Evolutionary conservation across 1,284 basidiomycete genomes (phyloP).

Genomic region (Malassezia sympodialis): DNA sequence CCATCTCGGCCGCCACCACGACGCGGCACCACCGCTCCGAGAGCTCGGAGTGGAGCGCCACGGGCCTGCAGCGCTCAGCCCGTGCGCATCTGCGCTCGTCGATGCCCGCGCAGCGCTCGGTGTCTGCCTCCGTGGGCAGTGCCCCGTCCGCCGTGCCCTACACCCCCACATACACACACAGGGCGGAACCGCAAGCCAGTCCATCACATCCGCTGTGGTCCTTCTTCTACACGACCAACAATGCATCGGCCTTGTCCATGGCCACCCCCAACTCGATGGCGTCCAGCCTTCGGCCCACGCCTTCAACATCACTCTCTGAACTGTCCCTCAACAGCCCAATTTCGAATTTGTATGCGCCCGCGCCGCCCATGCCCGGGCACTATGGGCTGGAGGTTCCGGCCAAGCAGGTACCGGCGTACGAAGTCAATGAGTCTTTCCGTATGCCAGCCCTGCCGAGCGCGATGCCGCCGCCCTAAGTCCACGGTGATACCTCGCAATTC

Average conservation of each 20-base stretch:
- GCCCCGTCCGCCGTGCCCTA: background rate
- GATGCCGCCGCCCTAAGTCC: background rate
- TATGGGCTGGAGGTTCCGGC: background rate
- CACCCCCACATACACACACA: background rate
- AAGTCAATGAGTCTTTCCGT: slow-evolving; percentile 8
- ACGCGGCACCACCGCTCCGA: slow-evolving; percentile 8
- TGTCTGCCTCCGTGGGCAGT: background rate
- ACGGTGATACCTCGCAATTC: background rate
- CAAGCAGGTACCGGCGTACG: slow-evolving; percentile 3
- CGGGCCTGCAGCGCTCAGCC: background rate
- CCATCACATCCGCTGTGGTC: slow-evolving; percentile 1
- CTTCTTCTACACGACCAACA: slow-evolving; percentile 6
- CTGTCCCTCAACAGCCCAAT: slow-evolving; percentile 14
- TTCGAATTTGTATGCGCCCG: background rate
- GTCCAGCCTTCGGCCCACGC: slow-evolving; percentile 36
- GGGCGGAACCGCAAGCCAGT: background rate
- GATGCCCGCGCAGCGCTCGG: slow-evolving; percentile 7
- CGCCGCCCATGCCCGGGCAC: background rate
- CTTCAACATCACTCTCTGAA: slow-evolving; percentile 39
- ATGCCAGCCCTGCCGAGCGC: background rate
- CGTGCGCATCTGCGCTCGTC: slow-evolving; percentile 8
- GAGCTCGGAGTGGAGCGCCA: slow-evolving; percentile 11
- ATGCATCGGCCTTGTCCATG: slow-evolving; percentile 9
- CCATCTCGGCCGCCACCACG: background rate
- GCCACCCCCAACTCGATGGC: slow-evolving; percentile 15